Percentiles rank a stretch among this genome's conserved stretches.
phyloP scores from a whole-genome alignment of 2,329 filamentous ascomycete species.

The Coniochaeta ligniaria region DNA sequence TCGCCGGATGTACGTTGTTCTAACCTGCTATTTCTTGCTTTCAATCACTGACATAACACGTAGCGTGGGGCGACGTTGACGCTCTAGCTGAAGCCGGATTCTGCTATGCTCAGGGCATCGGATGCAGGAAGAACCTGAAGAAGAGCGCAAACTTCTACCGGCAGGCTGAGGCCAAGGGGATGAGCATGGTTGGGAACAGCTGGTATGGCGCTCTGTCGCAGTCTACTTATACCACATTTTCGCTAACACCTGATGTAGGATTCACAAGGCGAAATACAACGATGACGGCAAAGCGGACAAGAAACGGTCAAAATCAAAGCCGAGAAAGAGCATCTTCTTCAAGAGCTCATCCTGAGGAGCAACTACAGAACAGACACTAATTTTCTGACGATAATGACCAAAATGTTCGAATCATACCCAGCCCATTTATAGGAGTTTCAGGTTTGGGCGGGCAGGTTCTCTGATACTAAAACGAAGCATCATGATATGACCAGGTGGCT shows the following conservation, averaged over 20 bases:
- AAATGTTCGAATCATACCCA: conserved; percentile 2
- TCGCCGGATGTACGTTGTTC: conserved; percentile 65
- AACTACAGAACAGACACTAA: not conserved
- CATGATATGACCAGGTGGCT: not conserved
- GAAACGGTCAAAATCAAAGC: conserved; percentile 66
- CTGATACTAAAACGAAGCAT: not conserved
- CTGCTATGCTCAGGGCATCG: conserved; percentile 89
- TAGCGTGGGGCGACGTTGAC: conserved; percentile 89
- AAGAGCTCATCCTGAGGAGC: not conserved
- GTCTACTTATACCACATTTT: not conserved
- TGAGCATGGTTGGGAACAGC: conserved; percentile 97
- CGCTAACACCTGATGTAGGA: conserved; percentile 51
- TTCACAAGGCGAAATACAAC: conserved; percentile 91
- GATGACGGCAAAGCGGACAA: conserved; percentile 59
- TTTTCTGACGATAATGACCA: conserved; percentile 3
- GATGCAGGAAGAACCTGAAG: conserved; percentile 93
- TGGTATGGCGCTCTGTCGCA: conserved; percentile 57
- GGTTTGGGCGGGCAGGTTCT: not conserved
- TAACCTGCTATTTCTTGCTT: not conserved
- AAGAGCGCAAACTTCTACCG: conserved; percentile 90
- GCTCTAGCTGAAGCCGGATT: conserved; percentile 91
- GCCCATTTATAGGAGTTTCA: conserved; percentile 1
- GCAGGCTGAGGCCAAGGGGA: conserved; percentile 82
- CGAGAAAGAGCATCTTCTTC: conserved; percentile 60
- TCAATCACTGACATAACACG: conserved; percentile 9